phyloP scores from a whole-genome alignment of 495 filamentous ascomycete genomes.

The Barbatosphaeria neglecta region DNA sequence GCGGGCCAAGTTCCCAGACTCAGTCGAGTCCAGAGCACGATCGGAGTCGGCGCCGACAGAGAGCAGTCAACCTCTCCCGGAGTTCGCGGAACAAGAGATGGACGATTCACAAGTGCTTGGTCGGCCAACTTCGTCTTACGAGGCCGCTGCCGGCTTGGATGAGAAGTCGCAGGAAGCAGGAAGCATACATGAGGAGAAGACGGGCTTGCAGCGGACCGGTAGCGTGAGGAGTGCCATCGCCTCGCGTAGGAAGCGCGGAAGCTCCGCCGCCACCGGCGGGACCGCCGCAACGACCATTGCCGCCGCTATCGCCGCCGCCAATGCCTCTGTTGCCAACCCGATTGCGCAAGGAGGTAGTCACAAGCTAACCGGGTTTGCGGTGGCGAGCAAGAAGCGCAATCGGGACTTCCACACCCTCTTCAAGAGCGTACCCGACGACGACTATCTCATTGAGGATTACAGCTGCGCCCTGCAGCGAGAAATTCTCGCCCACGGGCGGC shows the following conservation, averaged over 20 bases:
- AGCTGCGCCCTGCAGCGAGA: constrained; percentile 92
- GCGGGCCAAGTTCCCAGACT: constrained; percentile 29
- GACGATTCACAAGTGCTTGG: constrained; percentile 17
- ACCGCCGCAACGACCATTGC: constrained; percentile 45
- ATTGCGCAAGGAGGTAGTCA: constrained; percentile 44
- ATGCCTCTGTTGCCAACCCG: constrained; percentile 54
- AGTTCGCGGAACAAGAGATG: constrained; percentile 8
- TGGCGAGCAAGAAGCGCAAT: constrained; percentile 91
- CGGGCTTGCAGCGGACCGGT: constrained; percentile 54
- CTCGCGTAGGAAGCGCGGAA: constrained; percentile 63
- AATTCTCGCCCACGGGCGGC: constrained; percentile 83
- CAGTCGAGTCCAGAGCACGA: constrained; percentile 20
- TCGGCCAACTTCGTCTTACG: constrained; percentile 31
- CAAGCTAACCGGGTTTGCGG: constrained; percentile 86
- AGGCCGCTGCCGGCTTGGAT: constrained; percentile 30
- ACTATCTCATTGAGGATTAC: constrained; percentile 97
- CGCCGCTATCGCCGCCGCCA: constrained; percentile 54
- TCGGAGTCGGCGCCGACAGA: constrained; percentile 37
- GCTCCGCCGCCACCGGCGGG: constrained; percentile 65
- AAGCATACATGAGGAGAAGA: constrained; percentile 58
- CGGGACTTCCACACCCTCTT: constrained; percentile 89
- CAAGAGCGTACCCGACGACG: constrained; percentile 92
- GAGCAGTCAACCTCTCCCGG: constrained; percentile 4
- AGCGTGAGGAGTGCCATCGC: constrained; percentile 75
- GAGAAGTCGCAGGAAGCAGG: constrained; percentile 53